These are phyloP conservation scores for Aspergillus indologenus DNA, from an alignment of 495 filamentous ascomycete genomes.

Conservation along the genomic window DNA sequence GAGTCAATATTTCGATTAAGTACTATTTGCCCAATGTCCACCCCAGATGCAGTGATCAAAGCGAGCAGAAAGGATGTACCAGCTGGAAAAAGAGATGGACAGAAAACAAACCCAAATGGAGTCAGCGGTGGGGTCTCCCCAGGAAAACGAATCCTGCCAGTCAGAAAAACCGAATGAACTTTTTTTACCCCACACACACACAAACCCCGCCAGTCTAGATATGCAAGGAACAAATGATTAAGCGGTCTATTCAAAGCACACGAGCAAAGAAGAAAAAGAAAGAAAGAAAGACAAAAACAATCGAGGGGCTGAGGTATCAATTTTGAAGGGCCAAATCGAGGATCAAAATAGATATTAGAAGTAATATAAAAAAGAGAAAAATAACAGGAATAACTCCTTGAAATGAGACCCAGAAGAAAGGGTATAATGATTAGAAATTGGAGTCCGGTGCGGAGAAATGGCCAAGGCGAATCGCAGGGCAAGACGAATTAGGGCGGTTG, in stretches of 20 bases:
- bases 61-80: no score
- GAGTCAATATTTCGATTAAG: no score
- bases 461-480: no score
- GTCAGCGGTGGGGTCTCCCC: not conserved
- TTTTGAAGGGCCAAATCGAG: not conserved
- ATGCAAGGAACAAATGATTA: conserved; percentile 3
- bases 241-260: conserved; percentile 25
- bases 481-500: no score
- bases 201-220: not conserved
- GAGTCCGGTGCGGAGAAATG: no score
- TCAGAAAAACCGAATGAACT: conserved; percentile 13
- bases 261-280: not conserved
- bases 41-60: no score
- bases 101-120: not conserved
- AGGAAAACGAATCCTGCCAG: not conserved
- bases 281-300: not conserved
- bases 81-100: no score
- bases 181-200: not conserved
- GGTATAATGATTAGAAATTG: conserved; percentile 8
- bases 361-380: not conserved
- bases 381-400: not conserved
- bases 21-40: no score
- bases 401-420: conserved; percentile 6
- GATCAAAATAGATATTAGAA: conserved; percentile 3
- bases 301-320: conserved; percentile 20